Base-by-base conservation (phyloP, 345 rosid species). In the Moricandia moricandioides region DNA sequence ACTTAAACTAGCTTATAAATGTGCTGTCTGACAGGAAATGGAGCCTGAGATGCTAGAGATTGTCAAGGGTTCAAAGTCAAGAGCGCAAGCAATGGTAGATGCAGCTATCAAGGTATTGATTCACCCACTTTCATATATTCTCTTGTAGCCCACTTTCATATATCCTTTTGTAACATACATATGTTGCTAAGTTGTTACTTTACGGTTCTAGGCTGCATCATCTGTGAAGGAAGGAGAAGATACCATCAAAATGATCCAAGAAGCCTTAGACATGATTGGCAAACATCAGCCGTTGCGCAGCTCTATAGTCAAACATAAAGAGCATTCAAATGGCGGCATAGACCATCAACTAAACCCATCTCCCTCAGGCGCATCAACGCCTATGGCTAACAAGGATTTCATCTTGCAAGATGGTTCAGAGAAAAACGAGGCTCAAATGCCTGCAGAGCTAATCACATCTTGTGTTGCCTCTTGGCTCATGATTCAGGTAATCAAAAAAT, bases 21-120 rank as follows among this genome's bases (percentile, higher is more conserved):
- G 82, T 69, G 51, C 54, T 31, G 68, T 65, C 69, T 83, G 82
- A 39, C 86, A 84, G 80, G 97, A 92, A 73, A 77, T 85, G 57
- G 95, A 80, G 79, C 87, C 96, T 67, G 84, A 78, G 64, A 88
- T 84, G 58, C 76, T 75, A 55, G 96, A 91, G 81, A 85, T 89
- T 76, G 87, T 96, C 17, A 78, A 83, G 59, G 84, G 83, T 62
- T 96, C 97, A 65, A 91, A 84, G 75, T 37, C 73, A 60, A 85
- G 80, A 85, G 99, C 98, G 35, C 85, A 74, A 51, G 55, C 83
- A 61, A 92, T 96, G 99, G 90, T 96, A 51, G 92, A 96, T 85
- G 86, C 85, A 57, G 98, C 95, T 78, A 78, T 91, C 29, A 88
- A 96, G 96, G 98, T 96, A 78, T 56, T 4, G 34, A 21, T 69